Evolutionary conservation across 1,284 basidiomycete genomes (phyloP), one percentile per base, ranked within the genome.

Genomic region (Ganoderma resinaceum): DNA sequence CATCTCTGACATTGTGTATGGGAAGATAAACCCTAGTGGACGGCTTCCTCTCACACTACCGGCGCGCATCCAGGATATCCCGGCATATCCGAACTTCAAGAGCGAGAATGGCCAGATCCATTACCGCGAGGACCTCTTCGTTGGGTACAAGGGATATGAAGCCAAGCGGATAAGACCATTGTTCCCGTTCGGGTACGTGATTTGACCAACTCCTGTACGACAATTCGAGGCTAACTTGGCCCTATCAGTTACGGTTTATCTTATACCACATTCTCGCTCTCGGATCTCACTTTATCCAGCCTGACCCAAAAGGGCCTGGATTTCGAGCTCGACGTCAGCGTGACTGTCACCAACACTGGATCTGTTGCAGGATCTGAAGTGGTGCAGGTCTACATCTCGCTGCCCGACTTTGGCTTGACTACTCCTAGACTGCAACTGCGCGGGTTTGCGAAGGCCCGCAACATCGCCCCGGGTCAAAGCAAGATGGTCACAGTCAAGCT

Each of bases 61-160:
- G 5, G 82, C 80, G 43, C 82, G 85, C 26, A 82, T 88, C 61
- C 84, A 92, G 77, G 92, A 94, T 76, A 87, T 88, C 58, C 89
- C 92, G 0, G 85, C 91, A 7, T 85, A 86, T 76, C 80, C 85
- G 53, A 87, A 89, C 76, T 84, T 87, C 77, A 81, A 80, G 55
- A 89, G 88, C 70, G 89, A 90, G 76, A 84, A 91, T 66, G 88
- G 89, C 42, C 86, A 90, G 75, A 89, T 91, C 40, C 82, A 89
- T 70, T 90, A 90, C 74, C 82, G 86, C 16, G 90, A 91, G 77
- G 89, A 89, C 76, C 74, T 92, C 0, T 91, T 89, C 72, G 89
- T 91, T 20, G 91, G 92, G 53, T 94, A 94, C 79, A 92, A 91
- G 78, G 83, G 89, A 74, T 91, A 90, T 76, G 86, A 89, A 61